A percentile compares a stretch with the other conserved stretches of the same genome.
These are phyloP conservation scores for Aspergillus sp. DNA, from an alignment of 2,329 filamentous ascomycete genomes.

Conservation along the genomic window DNA sequence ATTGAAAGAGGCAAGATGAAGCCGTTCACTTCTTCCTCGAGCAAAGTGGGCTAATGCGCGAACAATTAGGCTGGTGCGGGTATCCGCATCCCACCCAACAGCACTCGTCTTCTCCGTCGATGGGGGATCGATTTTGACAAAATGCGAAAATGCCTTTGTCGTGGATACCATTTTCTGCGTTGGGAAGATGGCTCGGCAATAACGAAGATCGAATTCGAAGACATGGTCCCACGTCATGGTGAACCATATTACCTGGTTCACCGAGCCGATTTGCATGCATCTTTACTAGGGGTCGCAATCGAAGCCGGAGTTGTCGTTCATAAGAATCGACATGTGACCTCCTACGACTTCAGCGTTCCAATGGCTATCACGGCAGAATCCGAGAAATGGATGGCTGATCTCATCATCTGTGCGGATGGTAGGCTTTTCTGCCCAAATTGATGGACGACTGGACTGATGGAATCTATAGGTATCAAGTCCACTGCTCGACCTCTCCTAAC, in stretches of 20 bases:
- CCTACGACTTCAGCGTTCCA: background rate
- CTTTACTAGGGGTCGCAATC: background rate
- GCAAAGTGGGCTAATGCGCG: background rate
- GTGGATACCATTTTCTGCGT: background rate
- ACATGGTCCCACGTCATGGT: background rate
- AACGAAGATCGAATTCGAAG: background rate
- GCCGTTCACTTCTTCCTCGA: background rate
- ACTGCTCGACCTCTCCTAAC: background rate
- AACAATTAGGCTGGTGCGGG: background rate
- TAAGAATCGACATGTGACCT: background rate
- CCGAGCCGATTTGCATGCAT: background rate
- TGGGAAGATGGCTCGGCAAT: background rate
- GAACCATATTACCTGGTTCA: background rate
- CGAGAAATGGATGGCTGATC: background rate
- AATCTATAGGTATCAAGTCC: background rate
- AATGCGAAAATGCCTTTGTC: background rate
- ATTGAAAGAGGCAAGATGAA: background rate
- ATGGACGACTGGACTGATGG: background rate
- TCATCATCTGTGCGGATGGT: background rate
- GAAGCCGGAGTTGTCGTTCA: background rate
- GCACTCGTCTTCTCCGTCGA: background rate
- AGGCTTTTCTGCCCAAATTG: background rate
- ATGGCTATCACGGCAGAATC: background rate
- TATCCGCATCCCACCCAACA: background rate
- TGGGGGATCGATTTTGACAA: background rate